Evolutionary conservation across 176 grass and related monocot species (phyloP).

Genomic region (Typha latifolia): DNA sequence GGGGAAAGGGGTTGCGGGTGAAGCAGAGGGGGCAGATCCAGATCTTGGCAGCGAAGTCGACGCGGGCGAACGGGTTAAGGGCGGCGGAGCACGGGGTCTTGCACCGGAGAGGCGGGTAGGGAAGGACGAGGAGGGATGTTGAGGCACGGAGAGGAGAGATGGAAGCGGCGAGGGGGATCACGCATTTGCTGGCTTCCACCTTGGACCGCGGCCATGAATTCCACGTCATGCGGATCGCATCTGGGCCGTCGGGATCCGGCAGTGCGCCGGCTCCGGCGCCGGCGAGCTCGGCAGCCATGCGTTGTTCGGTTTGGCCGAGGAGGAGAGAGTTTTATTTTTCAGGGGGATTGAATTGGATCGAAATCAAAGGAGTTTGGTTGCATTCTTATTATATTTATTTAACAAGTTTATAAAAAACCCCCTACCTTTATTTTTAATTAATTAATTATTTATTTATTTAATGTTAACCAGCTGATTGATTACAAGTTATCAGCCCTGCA

Average conservation of each 20-base stretch:
- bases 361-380: too few species aligned
- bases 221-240: slow-evolving; percentile 84
- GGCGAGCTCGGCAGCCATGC: not conserved
- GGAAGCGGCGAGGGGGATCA: slow-evolving; percentile 67
- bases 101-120: slow-evolving; percentile 79
- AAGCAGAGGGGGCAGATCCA: slow-evolving; percentile 99
- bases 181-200: slow-evolving; percentile 93
- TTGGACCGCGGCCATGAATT: slow-evolving; percentile 86
- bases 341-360: too few species aligned
- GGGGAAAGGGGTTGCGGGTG: slow-evolving; percentile 90
- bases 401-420: too few species aligned
- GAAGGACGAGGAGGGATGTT: slow-evolving; percentile 47
- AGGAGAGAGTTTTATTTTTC: too few species aligned
- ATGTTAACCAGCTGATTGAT: too few species aligned
- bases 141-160: slow-evolving; percentile 46
- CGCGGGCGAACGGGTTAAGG: slow-evolving; percentile 85
- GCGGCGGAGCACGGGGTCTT: slow-evolving; percentile 74
- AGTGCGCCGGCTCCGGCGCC: not conserved
- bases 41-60: slow-evolving; percentile 94
- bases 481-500: too few species aligned
- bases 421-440: too few species aligned
- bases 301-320: too few species aligned
- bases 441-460: too few species aligned
- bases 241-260: slow-evolving; percentile 60
- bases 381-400: too few species aligned